These are phyloP conservation scores for Cucurbitaria berberidis DNA, from an alignment of 2,329 filamentous ascomycete species.

Conservation along the genomic window DNA sequence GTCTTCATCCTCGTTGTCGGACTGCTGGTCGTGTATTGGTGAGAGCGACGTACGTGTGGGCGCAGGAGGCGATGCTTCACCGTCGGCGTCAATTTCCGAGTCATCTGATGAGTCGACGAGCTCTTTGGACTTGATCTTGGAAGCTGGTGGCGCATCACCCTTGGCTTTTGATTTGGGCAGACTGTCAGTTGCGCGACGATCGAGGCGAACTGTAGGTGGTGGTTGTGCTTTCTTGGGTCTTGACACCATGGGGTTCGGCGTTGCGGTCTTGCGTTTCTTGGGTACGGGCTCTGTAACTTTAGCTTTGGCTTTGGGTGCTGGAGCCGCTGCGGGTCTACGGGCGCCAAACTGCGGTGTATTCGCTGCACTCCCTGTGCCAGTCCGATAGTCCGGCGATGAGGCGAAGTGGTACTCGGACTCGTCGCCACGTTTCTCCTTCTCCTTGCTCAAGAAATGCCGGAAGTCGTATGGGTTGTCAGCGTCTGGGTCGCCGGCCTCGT, in stretches of 20 bases:
- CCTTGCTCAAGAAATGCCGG: slow-evolving; percentile 52
- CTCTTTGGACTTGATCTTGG: slow-evolving; percentile 44
- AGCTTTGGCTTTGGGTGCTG: slow-evolving; percentile 17
- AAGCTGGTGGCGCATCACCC: slow-evolving; percentile 17
- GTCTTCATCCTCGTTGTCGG: slow-evolving; percentile 24
- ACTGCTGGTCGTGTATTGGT: slow-evolving; percentile 9
- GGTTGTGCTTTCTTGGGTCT: slow-evolving; percentile 35
- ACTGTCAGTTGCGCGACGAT: slow-evolving; percentile 36
- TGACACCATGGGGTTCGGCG: slow-evolving; percentile 24
- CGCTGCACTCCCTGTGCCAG: slow-evolving; percentile 36
- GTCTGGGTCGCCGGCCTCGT: slow-evolving; percentile 49
- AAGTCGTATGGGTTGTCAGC: slow-evolving; percentile 57
- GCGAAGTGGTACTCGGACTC: slow-evolving; percentile 38
- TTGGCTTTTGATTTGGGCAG: slow-evolving; percentile 25
- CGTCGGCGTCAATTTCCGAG: slow-evolving; percentile 30
- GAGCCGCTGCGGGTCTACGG: slow-evolving; percentile 16
- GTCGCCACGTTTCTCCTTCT: slow-evolving; percentile 40
- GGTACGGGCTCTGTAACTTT: slow-evolving; percentile 21
- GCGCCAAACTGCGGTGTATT: slow-evolving; percentile 39
- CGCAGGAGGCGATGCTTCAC: slow-evolving; percentile 16
- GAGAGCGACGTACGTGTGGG: slow-evolving; percentile 23
- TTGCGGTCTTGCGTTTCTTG: slow-evolving; percentile 39
- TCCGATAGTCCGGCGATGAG: slow-evolving; percentile 38
- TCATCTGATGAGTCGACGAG: slow-evolving; percentile 41
- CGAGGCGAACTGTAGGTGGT: slow-evolving; percentile 43